These are phyloP conservation scores for Davidsoniella eucalypti DNA, from an alignment of 2,329 filamentous ascomycete genomes.

Conservation along the genomic window DNA sequence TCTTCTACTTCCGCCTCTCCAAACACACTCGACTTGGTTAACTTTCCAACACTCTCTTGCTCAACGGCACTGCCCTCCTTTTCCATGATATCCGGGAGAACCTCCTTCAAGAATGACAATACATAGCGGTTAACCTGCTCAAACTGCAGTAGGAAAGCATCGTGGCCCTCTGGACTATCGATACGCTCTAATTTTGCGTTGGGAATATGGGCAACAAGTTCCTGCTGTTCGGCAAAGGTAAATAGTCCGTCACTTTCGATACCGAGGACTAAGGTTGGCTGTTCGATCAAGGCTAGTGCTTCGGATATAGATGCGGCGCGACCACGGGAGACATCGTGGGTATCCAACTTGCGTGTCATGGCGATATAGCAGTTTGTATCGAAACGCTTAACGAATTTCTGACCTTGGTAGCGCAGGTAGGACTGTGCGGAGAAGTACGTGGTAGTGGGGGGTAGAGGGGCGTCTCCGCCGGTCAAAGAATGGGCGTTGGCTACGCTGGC, in stretches of 20 bases:
- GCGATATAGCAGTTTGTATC: slow-evolving; percentile 99
- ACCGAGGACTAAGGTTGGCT: slow-evolving; percentile 79
- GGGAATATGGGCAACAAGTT: slow-evolving; percentile 68
- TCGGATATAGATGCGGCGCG: slow-evolving; percentile 52
- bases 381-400: slow-evolving; percentile 93
- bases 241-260: slow-evolving; percentile 95
- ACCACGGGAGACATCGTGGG: slow-evolving; percentile 79
- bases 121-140: slow-evolving; percentile 90
- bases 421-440: slow-evolving; percentile 98
- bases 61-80: slow-evolving; percentile 32
- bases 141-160: slow-evolving; percentile 91
- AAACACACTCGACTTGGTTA: slow-evolving; percentile 81
- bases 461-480: slow-evolving; percentile 34
- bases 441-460: slow-evolving; percentile 31
- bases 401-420: slow-evolving; percentile 88
- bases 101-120: slow-evolving; percentile 64
- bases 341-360: slow-evolving; percentile 94
- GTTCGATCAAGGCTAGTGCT: slow-evolving; percentile 66
- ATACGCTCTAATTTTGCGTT: slow-evolving; percentile 69
- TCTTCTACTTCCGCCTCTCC: slow-evolving; percentile 93
- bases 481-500: neutral
- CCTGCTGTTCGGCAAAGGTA: slow-evolving; percentile 90
- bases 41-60: slow-evolving; percentile 37
- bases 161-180: slow-evolving; percentile 86
- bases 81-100: slow-evolving; percentile 76